Evolutionary conservation across 2,329 filamentous ascomycete species (phyloP), one percentile per base, ranked within the genome.

Genomic region (Aspergillus pseudoviridinutans): DNA sequence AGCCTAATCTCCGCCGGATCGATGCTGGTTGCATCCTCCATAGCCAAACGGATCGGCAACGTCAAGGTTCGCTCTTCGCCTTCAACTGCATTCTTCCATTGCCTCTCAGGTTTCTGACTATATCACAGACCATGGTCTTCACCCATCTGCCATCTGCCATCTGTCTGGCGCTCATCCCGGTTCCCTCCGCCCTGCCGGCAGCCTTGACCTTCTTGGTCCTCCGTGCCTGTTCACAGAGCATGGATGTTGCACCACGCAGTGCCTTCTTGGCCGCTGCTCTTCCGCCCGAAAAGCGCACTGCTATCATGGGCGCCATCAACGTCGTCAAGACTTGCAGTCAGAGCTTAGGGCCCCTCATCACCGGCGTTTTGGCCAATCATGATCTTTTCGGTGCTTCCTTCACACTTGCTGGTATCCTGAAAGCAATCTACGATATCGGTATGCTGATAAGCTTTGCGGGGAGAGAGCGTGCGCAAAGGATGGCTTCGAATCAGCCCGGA

Each of bases 71-170:
- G 46, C 20, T 47, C 14, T 38, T 38, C 32, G 32, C 32, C 14
- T 17, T 17, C 14, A 38, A 7, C 17, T 38, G 14, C 32, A 38
- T 38, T 38, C 14, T 38, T 38, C 14, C 14, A 14, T 7, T 6
- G 5, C 2, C 14, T 0, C 5, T 38, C 14, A n/a, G 8, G 2
- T 10, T 20, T 22, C 42, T 46, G 22, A 47, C 62, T n/a, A 8
- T 56, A 5, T 55, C 4, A 17, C 59, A 85, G 78, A 90, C 87
- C 1, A 91, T 91, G 88, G 87, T 89, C 8, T 88, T 89, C 66
- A 90, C 87, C 0, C 87, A 91, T 64, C 76, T 91, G 0, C 88
- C 88, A 0, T 89, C 87, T 0, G 79, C 87, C 7, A 72, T 90
- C 27, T 87, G 86, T 62, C 79, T 90, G 1, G 77, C 83, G 14